These are phyloP conservation scores for Solanum aculeatissimum DNA, from an alignment of 305 asterid species.

Conservation along the genomic window DNA sequence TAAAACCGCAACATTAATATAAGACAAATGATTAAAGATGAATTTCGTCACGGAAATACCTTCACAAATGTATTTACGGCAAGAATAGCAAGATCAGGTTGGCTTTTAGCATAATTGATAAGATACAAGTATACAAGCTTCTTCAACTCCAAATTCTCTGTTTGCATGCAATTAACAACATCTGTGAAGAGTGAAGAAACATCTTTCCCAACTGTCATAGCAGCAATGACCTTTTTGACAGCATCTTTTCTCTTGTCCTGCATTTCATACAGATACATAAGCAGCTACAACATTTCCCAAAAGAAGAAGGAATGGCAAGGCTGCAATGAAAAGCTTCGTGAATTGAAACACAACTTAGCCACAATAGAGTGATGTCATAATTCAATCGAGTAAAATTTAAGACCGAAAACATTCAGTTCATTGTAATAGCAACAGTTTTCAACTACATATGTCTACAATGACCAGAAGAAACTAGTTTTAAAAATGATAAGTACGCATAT, in stretches of 20 bases:
- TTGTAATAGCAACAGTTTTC: neutral
- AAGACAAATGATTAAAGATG: neutral
- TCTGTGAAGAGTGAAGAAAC: slow-evolving; percentile 94
- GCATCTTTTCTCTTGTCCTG: slow-evolving; percentile 99
- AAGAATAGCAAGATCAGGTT: slow-evolving; percentile 95
- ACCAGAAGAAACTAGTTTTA: neutral
- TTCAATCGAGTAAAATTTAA: neutral
- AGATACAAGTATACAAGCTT: slow-evolving; percentile 93
- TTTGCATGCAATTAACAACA: slow-evolving; percentile 97
- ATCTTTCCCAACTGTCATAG: slow-evolving; percentile 98
- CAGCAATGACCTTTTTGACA: slow-evolving; percentile 95
- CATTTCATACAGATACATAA: slow-evolving; percentile 3
- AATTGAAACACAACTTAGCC: neutral
- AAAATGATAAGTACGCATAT: neutral
- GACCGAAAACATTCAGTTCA: neutral
- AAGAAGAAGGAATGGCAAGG: neutral
- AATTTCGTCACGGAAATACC: slow-evolving; percentile 27
- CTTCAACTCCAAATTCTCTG: slow-evolving; percentile 93
- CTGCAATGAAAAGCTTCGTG: neutral
- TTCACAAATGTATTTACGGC: slow-evolving; percentile 97
- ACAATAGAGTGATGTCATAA: neutral
- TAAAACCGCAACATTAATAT: neutral
- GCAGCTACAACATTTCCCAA: neutral
- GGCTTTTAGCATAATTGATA: slow-evolving; percentile 96
- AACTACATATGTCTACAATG: neutral